Conservation (phyloP, 305 asterid genomes). For the Solanum hybrid region DNA sequence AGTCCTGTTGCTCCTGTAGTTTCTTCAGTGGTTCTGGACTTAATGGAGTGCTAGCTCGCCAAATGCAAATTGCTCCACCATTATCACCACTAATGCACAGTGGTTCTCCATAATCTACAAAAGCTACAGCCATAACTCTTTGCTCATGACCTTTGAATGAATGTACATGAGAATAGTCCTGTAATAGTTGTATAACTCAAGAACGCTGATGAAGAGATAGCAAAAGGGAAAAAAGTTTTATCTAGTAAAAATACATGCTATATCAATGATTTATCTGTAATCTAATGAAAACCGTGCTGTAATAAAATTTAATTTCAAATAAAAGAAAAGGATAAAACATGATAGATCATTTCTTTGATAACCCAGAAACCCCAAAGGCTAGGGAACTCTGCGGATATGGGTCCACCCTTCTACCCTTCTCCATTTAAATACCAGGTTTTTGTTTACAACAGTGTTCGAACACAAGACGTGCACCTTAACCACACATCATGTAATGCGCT, state of each 20-base stretch:
- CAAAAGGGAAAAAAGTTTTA: not conserved
- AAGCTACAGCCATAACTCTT: conserved; percentile 56
- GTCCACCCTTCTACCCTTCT: not conserved
- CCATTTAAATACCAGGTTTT: not conserved
- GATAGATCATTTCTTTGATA: not conserved
- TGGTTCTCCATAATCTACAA: conserved; percentile 52
- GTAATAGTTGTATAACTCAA: conserved; percentile 12
- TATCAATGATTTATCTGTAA: not conserved
- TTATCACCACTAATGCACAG: conserved; percentile 80
- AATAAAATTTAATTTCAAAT: not conserved
- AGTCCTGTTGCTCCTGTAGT: conserved; percentile 68
- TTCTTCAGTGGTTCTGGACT: conserved; percentile 35
- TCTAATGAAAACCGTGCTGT: not conserved
- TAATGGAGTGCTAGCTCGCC: conserved; percentile 59
- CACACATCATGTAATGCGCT: not conserved
- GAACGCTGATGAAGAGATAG: not conserved
- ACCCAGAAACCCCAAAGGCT: not conserved
- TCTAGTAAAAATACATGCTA: not conserved
- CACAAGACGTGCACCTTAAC: not conserved
- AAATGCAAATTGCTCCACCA: conserved; percentile 69
- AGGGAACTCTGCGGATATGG: not conserved
- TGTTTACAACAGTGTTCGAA: not conserved
- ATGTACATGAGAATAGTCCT: conserved; percentile 62
- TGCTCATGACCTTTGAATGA: conserved; percentile 81
- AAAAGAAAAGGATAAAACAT: not conserved